Evolutionary conservation across 2,329 filamentous ascomycete species (phyloP).

Genomic region (Alternaria dauci): DNA sequence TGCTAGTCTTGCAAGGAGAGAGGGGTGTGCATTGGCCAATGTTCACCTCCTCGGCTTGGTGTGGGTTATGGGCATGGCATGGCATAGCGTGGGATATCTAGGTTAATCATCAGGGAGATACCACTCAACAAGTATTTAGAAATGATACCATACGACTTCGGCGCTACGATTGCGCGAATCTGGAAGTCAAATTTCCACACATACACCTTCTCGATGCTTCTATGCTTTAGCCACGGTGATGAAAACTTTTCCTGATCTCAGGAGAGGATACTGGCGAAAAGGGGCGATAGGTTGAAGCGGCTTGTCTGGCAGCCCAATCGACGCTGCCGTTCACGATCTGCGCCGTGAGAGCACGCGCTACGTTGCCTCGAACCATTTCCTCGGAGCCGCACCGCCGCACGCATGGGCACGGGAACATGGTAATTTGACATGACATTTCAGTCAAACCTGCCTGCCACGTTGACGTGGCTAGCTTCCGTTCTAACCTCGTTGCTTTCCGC

Average conservation of each 20-base stretch:
- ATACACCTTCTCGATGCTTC: conserved; percentile 1
- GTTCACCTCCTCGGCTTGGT: conserved; percentile 11
- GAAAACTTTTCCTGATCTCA: not conserved
- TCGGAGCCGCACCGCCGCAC: conserved; percentile 1
- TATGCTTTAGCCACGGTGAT: not conserved
- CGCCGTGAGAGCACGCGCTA: conserved; percentile 1
- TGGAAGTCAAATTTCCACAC: conserved; percentile 1
- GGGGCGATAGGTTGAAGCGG: conserved; percentile 4
- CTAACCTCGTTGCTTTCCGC: conserved; percentile 3
- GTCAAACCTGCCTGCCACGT: conserved; percentile 11
- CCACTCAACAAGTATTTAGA: conserved; percentile 24
- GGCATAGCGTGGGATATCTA: conserved; percentile 2
- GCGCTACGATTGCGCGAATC: conserved; percentile 16
- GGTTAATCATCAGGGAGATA: conserved; percentile 13
- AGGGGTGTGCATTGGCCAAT: conserved; percentile 19
- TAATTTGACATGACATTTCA: not conserved
- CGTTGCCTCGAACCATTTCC: conserved; percentile 2
- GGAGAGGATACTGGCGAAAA: not conserved
- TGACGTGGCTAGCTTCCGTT: conserved; percentile 32
- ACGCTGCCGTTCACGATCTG: conserved; percentile 13
- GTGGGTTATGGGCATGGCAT: conserved; percentile 3
- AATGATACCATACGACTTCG: conserved; percentile 31
- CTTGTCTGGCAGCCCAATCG: conserved; percentile 4
- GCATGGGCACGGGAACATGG: conserved; percentile 1
- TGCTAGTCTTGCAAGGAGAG: conserved; percentile 9